Percentiles rank a stretch among this genome's conserved stretches.
Conservation (phyloP, 1,284 basidiomycete genomes). For the Apiotrichum siamense region DNA sequence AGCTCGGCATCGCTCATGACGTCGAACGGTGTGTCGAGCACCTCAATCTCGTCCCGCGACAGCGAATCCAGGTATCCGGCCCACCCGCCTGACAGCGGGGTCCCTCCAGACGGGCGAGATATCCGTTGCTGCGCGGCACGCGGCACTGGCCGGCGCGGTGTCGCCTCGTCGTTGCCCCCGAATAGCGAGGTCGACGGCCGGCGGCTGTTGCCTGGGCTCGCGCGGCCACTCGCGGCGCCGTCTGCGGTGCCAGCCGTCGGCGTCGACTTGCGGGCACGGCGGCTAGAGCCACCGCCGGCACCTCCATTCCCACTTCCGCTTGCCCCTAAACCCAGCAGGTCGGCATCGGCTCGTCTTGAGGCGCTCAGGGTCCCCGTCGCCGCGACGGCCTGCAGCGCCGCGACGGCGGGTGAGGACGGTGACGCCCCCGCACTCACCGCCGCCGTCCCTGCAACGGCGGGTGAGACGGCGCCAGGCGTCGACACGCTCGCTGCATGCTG, state of each 20-base stretch:
- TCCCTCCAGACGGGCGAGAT: not conserved
- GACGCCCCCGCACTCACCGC: too few species aligned
- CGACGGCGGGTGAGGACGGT: not conserved
- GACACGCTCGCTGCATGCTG: not conserved
- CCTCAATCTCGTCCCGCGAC: slow-evolving; percentile 27
- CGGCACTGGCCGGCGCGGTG: not conserved
- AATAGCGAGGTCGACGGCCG: not conserved
- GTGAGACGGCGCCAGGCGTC: not conserved
- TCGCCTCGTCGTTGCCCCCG: not conserved
- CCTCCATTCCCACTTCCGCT: too few species aligned
- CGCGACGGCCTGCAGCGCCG: not conserved
- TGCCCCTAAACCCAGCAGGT: slow-evolving; percentile 21
- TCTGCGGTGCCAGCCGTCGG: not conserved
- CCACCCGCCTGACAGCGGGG: slow-evolving; percentile 4
- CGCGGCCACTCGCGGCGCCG: too few species aligned
- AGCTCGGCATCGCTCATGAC: slow-evolving; percentile 36
- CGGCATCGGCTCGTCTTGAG: slow-evolving; percentile 11
- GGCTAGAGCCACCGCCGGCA: too few species aligned
- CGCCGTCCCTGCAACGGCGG: not conserved
- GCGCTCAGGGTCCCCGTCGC: not conserved
- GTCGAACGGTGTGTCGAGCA: slow-evolving; percentile 36
- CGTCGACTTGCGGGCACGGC: slow-evolving; percentile 10
- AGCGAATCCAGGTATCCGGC: slow-evolving; percentile 24
- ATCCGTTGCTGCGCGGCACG: not conserved
- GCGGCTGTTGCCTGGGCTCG: too few species aligned